Evolutionary conservation across 805 yeast genomes (phyloP).

Genomic region (Myxozyma vanderwaltii): DNA sequence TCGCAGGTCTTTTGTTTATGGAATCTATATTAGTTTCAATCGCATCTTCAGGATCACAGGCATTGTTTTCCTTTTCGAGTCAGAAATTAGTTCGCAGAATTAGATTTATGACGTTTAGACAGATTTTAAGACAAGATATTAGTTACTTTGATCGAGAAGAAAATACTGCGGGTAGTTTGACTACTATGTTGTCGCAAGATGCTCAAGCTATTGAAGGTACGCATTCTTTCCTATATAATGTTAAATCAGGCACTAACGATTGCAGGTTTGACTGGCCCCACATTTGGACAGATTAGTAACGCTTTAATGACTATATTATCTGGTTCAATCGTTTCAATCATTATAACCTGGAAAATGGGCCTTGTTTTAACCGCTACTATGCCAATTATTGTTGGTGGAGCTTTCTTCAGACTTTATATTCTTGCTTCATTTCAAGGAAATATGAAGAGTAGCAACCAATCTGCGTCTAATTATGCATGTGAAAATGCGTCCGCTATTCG

Average conservation of each 20-base stretch:
- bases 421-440: constrained; percentile 40
- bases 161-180: constrained; percentile 46
- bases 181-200: constrained; percentile 46
- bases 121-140: constrained; percentile 45
- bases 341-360: constrained; percentile 47
- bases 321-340: constrained; percentile 42
- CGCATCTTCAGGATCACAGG: constrained; percentile 8
- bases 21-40: constrained; percentile 11
- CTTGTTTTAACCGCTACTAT: constrained; percentile 45
- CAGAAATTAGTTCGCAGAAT: constrained; percentile 43
- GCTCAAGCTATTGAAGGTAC: constrained; percentile 42
- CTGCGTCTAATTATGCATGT: constrained; percentile 41
- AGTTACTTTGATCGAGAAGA: constrained; percentile 44
- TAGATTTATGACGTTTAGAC: constrained; percentile 41
- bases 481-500: constrained; percentile 47
- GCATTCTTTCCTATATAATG: no score
- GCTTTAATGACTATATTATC: constrained; percentile 43
- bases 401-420: constrained; percentile 45
- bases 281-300: constrained; percentile 41
- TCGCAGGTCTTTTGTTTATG: constrained; percentile 26
- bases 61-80: constrained; percentile 34
- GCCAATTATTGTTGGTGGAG: constrained; percentile 46
- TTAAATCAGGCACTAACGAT: no score
- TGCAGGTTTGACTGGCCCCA: constrained; percentile 37
- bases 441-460: constrained; percentile 17